Percentiles rank a stretch among this genome's conserved stretches.
Evolutionary conservation across 2,329 filamentous ascomycete species (phyloP).

Genomic region (Colletotrichum tropicicola): DNA sequence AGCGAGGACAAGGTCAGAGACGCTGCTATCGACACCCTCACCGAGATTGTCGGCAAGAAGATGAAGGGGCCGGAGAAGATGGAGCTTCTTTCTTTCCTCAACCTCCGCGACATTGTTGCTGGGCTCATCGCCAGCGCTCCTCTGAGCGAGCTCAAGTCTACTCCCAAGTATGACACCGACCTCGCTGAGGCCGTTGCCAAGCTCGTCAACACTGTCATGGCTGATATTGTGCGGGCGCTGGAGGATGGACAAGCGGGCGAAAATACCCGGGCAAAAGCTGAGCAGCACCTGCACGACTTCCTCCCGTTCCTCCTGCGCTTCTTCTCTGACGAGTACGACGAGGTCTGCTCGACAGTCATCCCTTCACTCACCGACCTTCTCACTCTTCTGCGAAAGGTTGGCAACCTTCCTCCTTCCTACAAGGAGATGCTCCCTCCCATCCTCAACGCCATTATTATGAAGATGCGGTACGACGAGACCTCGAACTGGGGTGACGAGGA

Average conservation of each 20-base stretch:
- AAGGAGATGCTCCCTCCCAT: constrained; percentile 86
- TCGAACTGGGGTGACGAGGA: constrained; percentile 93
- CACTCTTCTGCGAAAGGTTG: constrained; percentile 86
- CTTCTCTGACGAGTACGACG: constrained; percentile 97
- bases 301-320: constrained; percentile 89
- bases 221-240: constrained; percentile 87
- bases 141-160: constrained; percentile 80
- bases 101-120: constrained; percentile 83
- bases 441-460: constrained; percentile 88
- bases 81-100: constrained; percentile 90
- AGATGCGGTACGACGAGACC: constrained; percentile 98
- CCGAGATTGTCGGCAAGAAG: constrained; percentile 96
- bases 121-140: constrained; percentile 87
- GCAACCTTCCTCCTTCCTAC: constrained; percentile 76
- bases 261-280: constrained; percentile 76
- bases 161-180: constrained; percentile 91
- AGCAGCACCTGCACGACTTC: constrained; percentile 84
- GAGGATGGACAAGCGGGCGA: constrained; percentile 72
- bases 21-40: constrained; percentile 92
- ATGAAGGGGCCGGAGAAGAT: constrained; percentile 96
- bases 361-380: constrained; percentile 92
- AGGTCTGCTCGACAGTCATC: constrained; percentile 96
- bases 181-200: constrained; percentile 95
- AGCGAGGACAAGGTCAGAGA: constrained; percentile 84
- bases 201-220: constrained; percentile 88